phyloP scores from a whole-genome alignment of 2,329 filamentous ascomycete species.

The Cucurbitaria berberidis region DNA sequence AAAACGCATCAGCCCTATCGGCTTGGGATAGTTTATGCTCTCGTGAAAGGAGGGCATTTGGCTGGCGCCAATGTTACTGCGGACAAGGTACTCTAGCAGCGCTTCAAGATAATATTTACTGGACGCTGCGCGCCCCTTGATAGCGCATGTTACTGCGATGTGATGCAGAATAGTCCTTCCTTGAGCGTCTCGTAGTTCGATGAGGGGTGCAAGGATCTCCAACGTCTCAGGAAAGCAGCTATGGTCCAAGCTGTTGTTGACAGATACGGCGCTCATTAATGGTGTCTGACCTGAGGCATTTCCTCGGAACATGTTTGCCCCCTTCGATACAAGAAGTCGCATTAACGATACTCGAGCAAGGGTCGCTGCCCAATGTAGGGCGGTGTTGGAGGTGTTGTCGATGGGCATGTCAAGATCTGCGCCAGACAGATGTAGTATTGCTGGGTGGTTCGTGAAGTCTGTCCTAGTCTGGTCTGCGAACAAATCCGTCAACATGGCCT shows the following conservation, averaged over 20 bases:
- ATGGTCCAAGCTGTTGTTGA: constrained; percentile 93
- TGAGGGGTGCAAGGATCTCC: constrained; percentile 85
- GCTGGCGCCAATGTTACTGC: constrained; percentile 61
- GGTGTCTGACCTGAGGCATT: constrained; percentile 92
- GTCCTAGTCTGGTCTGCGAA: constrained; percentile 64
- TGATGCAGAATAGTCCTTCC: constrained; percentile 93
- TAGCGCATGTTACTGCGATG: constrained; percentile 93
- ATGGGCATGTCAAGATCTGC: constrained; percentile 91
- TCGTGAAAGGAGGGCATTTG: constrained; percentile 53
- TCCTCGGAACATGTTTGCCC: constrained; percentile 85
- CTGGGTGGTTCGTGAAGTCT: constrained; percentile 76
- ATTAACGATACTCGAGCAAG: constrained; percentile 84
- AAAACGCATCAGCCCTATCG: constrained; percentile 87
- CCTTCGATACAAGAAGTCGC: constrained; percentile 78
- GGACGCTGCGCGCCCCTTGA: constrained; percentile 88
- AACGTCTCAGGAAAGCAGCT: constrained; percentile 88
- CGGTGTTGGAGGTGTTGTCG: constrained; percentile 86
- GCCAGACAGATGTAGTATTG: constrained; percentile 75
- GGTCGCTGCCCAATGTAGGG: constrained; percentile 95
- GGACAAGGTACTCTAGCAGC: constrained; percentile 90
- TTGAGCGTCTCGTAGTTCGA: constrained; percentile 87
- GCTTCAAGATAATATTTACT: constrained; percentile 97
- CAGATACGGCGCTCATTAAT: constrained; percentile 87
- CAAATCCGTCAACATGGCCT: constrained; percentile 79
- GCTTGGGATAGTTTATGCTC: constrained; percentile 63